These are phyloP conservation scores for Blastobotrys malaysiensis DNA, from an alignment of 1,139 yeast genomes.

Conservation along the genomic window DNA sequence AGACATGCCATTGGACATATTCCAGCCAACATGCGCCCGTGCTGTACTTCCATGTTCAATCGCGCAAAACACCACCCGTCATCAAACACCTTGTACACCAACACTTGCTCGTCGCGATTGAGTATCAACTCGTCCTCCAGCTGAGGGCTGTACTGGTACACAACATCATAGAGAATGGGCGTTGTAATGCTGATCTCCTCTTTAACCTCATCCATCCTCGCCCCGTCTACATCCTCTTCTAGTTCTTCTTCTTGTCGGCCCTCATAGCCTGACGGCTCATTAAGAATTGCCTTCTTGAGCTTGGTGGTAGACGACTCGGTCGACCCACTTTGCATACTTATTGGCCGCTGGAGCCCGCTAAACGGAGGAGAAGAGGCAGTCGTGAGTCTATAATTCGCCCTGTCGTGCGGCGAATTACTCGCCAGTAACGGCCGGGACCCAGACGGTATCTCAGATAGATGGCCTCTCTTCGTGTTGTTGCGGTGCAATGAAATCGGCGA, in stretches of 20 bases:
- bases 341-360: background rate
- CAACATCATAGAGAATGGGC: slow-evolving; percentile 23
- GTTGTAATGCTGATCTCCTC: background rate
- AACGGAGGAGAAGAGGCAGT: background rate
- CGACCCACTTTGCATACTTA: background rate
- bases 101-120: slow-evolving; percentile 28
- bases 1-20: slow-evolving; percentile 33
- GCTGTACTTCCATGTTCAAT: slow-evolving; percentile 12
- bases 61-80: slow-evolving; percentile 36
- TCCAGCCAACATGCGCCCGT: slow-evolving; percentile 21
- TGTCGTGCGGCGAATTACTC: background rate
- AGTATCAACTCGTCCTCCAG: slow-evolving; percentile 35
- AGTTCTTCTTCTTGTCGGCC: background rate
- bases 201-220: background rate
- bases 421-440: too few species aligned
- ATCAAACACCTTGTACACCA: slow-evolving; percentile 33
- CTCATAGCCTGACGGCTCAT: background rate
- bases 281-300: background rate
- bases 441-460: background rate
- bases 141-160: slow-evolving; percentile 27
- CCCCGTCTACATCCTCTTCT: too few species aligned
- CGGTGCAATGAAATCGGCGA: background rate
- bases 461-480: background rate
- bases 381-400: background rate
- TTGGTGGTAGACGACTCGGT: background rate